A percentile compares a stretch with the other conserved stretches of the same genome.
These are phyloP conservation scores for Aspergillus sp. DNA, from an alignment of 2,329 filamentous ascomycete genomes.

Conservation along the genomic window DNA sequence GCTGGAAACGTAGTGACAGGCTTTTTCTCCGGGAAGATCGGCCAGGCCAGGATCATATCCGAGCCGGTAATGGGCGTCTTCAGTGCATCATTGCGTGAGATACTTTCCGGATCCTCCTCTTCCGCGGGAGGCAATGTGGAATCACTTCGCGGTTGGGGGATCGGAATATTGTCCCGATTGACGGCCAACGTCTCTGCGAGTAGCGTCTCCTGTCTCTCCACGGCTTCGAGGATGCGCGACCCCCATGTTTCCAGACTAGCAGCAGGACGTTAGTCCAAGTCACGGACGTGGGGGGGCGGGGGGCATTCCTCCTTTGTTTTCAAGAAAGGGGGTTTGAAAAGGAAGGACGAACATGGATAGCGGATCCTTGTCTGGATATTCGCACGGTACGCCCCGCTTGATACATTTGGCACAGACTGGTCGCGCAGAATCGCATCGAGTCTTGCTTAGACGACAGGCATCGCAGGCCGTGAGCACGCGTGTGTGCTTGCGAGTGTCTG, in stretches of 20 bases:
- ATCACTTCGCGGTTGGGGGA: not conserved
- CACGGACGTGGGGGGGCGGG: not conserved
- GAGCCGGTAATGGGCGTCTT: constrained; percentile 27
- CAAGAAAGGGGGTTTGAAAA: not conserved
- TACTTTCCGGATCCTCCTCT: constrained; percentile 22
- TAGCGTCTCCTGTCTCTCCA: constrained; percentile 24
- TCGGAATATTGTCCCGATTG: not conserved
- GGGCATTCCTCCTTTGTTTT: no score
- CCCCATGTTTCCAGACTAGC: constrained; percentile 24
- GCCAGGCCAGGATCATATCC: constrained; percentile 27
- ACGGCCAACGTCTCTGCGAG: constrained; percentile 14
- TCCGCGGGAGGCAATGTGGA: constrained; percentile 16
- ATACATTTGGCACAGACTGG: constrained; percentile 26
- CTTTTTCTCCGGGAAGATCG: constrained; percentile 24
- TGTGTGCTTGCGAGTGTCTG: constrained; percentile 21
- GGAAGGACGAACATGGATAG: constrained; percentile 21
- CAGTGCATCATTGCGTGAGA: constrained; percentile 25
- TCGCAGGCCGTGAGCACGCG: constrained; percentile 26
- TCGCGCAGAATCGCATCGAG: constrained; percentile 25
- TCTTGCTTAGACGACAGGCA: constrained; percentile 26
- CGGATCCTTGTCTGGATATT: constrained; percentile 25
- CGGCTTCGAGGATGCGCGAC: constrained; percentile 21
- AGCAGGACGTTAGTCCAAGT: no score
- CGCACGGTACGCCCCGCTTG: constrained; percentile 23
- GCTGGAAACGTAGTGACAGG: constrained; percentile 25